Evolutionary conservation across 371 early-diverging fungal genomes (phyloP).

Genomic region (Actinomortierella ambigua): DNA sequence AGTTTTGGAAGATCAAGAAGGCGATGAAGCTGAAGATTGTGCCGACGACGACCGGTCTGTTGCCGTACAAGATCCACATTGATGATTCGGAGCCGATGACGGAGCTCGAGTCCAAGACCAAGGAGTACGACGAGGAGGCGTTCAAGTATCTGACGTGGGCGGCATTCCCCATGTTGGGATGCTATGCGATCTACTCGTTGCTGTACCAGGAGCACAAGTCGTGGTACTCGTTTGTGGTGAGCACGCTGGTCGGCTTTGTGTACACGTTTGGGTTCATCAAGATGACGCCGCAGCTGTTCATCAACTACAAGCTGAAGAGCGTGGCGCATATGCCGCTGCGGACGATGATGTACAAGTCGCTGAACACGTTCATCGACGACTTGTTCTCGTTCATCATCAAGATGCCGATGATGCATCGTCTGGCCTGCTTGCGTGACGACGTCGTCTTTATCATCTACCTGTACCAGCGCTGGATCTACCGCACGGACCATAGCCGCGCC

Average conservation of each 20-base stretch:
- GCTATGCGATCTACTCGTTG: constrained; percentile 87
- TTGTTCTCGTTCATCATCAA: constrained; percentile 94
- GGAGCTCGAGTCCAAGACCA: constrained; percentile 76
- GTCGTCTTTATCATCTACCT: constrained; percentile 87
- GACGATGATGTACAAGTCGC: constrained; percentile 92
- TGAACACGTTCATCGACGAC: constrained; percentile 95
- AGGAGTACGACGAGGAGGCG: constrained; percentile 89
- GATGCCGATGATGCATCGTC: constrained; percentile 93
- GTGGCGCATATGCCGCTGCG: constrained; percentile 95
- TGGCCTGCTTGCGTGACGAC: constrained; percentile 92
- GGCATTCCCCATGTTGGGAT: constrained; percentile 79
- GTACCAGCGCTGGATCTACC: constrained; percentile 89
- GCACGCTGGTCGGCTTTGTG: constrained; percentile 87
- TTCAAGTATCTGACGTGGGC: constrained; percentile 84
- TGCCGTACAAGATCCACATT: constrained; percentile 45
- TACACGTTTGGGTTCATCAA: constrained; percentile 90
- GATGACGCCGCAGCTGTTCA: constrained; percentile 93
- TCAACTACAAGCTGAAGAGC: constrained; percentile 92
- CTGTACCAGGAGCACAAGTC: constrained; percentile 87
- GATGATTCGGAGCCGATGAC: constrained; percentile 51
- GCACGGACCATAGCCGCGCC: constrained; percentile 82
- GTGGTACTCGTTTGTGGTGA: constrained; percentile 91
- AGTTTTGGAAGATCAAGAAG: constrained; percentile 91
- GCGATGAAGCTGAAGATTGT: constrained; percentile 53
- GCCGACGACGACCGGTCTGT: constrained; percentile 17